These are phyloP conservation scores for Boletus sensibilis DNA, from an alignment of 768 basidiomycete genomes.

Conservation along the genomic window DNA sequence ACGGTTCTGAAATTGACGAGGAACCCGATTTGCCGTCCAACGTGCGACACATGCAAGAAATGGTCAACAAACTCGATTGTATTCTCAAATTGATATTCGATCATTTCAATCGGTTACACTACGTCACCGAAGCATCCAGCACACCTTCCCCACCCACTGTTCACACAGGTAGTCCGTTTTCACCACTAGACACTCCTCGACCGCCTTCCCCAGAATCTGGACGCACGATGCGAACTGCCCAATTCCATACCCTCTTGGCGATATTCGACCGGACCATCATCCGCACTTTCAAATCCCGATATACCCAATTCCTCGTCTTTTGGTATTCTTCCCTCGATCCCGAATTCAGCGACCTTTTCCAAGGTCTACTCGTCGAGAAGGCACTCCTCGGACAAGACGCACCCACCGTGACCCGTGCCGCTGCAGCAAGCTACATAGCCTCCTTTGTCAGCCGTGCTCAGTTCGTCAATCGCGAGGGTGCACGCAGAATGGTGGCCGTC, in stretches of 20 bases:
- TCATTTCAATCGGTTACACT: slow-evolving; percentile 63
- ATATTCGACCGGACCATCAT: slow-evolving; percentile 95
- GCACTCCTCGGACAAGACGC: slow-evolving; percentile 63
- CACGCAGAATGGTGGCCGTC: slow-evolving; percentile 73
- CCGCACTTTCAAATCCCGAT: slow-evolving; percentile 94
- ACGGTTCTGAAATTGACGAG: slow-evolving; percentile 45
- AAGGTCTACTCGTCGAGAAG: slow-evolving; percentile 90
- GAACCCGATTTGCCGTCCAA: slow-evolving; percentile 44
- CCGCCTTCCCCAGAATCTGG: slow-evolving; percentile 34
- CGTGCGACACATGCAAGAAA: slow-evolving; percentile 70
- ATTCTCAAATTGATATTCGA: slow-evolving; percentile 84
- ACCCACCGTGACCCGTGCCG: slow-evolving; percentile 80
- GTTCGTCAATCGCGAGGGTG: slow-evolving; percentile 75
- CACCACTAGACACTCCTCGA: slow-evolving; percentile 23
- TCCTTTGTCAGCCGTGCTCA: slow-evolving; percentile 87
- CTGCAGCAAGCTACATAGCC: slow-evolving; percentile 92
- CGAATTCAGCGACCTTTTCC: slow-evolving; percentile 89
- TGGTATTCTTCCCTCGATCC: slow-evolving; percentile 90
- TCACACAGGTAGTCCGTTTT: slow-evolving; percentile 7
- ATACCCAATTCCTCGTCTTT: slow-evolving; percentile 96
- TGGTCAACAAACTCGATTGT: slow-evolving; percentile 90
- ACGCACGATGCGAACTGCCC: slow-evolving; percentile 47
- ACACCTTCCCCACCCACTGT: slow-evolving; percentile 11
- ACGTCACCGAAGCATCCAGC: slow-evolving; percentile 23
- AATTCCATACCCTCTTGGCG: slow-evolving; percentile 85